Conservation (phyloP, 495 filamentous ascomycete genomes). For the Talaromyces nanjingensis region DNA sequence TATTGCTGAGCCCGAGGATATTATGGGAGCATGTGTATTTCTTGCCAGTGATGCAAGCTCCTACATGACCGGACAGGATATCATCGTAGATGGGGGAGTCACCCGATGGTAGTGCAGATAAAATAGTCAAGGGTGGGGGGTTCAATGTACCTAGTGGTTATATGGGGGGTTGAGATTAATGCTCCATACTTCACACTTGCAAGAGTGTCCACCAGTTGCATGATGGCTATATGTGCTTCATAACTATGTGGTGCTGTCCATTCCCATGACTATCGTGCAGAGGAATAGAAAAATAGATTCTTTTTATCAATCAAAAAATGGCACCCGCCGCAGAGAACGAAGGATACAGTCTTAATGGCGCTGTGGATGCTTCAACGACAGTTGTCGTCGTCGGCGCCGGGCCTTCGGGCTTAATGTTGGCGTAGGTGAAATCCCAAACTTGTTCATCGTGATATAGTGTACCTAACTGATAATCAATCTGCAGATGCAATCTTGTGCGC, state of each 20-base stretch:
- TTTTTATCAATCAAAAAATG: not conserved
- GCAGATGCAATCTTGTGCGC: constrained; percentile 55
- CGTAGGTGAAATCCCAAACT: constrained; percentile 28
- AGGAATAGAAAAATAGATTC: not conserved
- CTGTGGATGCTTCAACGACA: constrained; percentile 28
- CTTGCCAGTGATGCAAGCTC: constrained; percentile 67
- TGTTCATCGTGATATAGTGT: not conserved
- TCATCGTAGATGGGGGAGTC: constrained; percentile 43
- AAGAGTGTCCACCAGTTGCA: not conserved
- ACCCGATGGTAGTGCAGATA: constrained; percentile 20
- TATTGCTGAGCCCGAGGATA: constrained; percentile 68
- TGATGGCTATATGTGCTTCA: not conserved
- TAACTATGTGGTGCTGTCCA: not conserved
- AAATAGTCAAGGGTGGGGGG: constrained; percentile 18
- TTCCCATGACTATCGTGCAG: not conserved
- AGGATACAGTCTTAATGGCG: not conserved
- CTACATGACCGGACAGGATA: constrained; percentile 78
- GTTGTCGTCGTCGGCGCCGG: constrained; percentile 67
- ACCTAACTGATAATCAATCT: not conserved
- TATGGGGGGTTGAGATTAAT: not conserved
- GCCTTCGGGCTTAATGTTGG: constrained; percentile 64
- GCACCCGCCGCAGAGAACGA: not conserved
- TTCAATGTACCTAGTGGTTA: constrained; percentile 3
- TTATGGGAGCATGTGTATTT: constrained; percentile 77
- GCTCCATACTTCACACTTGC: not conserved